Evolutionary conservation across 164 flowering plant genomes (phyloP).

Genomic region (Stephania cephalantha): DNA sequence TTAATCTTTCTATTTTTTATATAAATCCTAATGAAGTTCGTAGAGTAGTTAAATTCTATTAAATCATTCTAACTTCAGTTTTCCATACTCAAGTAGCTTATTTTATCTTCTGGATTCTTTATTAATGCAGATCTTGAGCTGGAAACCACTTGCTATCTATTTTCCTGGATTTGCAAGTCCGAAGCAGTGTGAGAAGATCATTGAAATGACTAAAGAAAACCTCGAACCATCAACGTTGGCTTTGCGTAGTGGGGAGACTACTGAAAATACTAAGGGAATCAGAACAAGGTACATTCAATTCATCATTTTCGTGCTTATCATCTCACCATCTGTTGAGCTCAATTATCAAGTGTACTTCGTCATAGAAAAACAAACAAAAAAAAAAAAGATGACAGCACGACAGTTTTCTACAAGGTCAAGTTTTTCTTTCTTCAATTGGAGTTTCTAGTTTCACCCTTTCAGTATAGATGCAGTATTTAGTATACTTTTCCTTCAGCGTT

Average conservation of each 20-base stretch:
- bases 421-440: neutral
- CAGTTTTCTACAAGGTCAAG: neutral
- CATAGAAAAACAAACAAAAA: neutral
- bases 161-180: slow-evolving; percentile 73
- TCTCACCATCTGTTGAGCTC: neutral
- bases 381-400: neutral
- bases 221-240: slow-evolving; percentile 75
- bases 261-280: slow-evolving; percentile 54
- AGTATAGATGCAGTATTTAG: neutral
- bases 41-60: neutral
- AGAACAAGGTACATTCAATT: slow-evolving; percentile 72
- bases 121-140: slow-evolving; percentile 52
- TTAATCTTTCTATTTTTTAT: neutral
- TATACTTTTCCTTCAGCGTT: too few relatives aligned
- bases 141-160: too few relatives aligned
- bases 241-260: slow-evolving; percentile 69
- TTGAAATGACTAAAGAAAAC: slow-evolving; percentile 45
- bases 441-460: neutral
- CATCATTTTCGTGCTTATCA: neutral
- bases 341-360: neutral
- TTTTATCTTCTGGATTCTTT: neutral
- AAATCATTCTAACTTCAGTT: neutral
- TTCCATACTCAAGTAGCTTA: too few relatives aligned
- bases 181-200: slow-evolving; percentile 63
- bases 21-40: neutral